Evolutionary conservation across 179 eudicot genomes (phyloP).

Genomic region (Corrigiola litoralis): DNA sequence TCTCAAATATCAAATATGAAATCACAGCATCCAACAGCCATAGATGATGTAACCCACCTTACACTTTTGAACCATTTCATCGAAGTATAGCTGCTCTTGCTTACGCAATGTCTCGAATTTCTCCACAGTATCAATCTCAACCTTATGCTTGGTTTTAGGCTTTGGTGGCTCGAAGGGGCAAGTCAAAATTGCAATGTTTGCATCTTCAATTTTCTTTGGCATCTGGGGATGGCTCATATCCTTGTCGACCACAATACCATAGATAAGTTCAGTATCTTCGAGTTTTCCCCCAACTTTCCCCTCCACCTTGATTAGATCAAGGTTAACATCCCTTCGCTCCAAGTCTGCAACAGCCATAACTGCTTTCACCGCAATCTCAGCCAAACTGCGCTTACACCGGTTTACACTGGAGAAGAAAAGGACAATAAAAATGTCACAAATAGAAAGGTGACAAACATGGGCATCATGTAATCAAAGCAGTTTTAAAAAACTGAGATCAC

Average conservation of each 20-base stretch:
- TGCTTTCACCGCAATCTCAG: constrained; percentile 95
- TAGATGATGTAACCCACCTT: constrained; percentile 48
- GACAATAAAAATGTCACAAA: background rate
- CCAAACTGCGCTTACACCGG: constrained; percentile 89
- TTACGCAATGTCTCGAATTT: constrained; percentile 83
- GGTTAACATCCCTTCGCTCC: constrained; percentile 91
- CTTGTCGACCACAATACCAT: constrained; percentile 91
- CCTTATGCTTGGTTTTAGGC: constrained; percentile 99
- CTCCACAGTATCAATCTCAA: constrained; percentile 93
- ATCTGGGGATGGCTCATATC: constrained; percentile 99
- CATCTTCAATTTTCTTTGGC: constrained; percentile 90
- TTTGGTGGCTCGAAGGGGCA: constrained; percentile 99
- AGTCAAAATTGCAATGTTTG: constrained; percentile 88
- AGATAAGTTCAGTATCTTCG: constrained; percentile 92
- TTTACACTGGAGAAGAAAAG: constrained; percentile 62
- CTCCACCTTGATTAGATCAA: constrained; percentile 91
- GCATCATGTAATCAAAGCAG: background rate
- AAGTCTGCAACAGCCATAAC: constrained; percentile 98
- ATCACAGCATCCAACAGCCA: background rate
- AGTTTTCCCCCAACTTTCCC: constrained; percentile 97
- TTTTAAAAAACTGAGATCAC: background rate
- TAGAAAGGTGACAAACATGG: background rate
- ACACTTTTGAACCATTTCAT: constrained; percentile 95
- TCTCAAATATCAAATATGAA: background rate
- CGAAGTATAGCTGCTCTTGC: constrained; percentile 92